Conservation (phyloP, 345 rosid species). For the Cardiospermum halicacabum region DNA sequence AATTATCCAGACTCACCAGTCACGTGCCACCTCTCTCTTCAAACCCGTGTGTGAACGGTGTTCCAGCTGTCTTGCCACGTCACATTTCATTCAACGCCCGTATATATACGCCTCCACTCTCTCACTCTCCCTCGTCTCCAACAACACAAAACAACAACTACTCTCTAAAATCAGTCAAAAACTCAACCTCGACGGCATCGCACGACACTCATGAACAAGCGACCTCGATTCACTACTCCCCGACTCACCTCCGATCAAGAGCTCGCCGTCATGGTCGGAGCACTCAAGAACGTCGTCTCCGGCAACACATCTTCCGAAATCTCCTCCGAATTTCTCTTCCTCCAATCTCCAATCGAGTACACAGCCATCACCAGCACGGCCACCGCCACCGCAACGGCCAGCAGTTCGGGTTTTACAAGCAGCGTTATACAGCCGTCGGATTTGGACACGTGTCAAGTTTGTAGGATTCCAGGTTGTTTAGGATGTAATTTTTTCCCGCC, state of each 20-base stretch:
- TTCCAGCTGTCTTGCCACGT: slow-evolving; percentile 17
- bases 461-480: slow-evolving; percentile 61
- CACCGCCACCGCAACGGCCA: slow-evolving; percentile 9
- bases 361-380: slow-evolving; percentile 12
- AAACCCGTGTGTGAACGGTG: slow-evolving; percentile 27
- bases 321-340: neutral
- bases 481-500: slow-evolving; percentile 81
- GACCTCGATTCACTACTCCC: slow-evolving; percentile 17
- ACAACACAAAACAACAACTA: too few relatives aligned
- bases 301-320: slow-evolving; percentile 17
- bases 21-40: slow-evolving; percentile 7
- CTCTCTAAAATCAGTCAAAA: too few relatives aligned
- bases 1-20: too few relatives aligned
- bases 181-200: too few relatives aligned
- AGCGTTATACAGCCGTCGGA: slow-evolving; percentile 25
- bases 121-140: too few relatives aligned
- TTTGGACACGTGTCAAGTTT: slow-evolving; percentile 53
- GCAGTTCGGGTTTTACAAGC: neutral
- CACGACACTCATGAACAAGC: slow-evolving; percentile 14
- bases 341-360: neutral
- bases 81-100: neutral
- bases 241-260: slow-evolving; percentile 59
- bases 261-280: slow-evolving; percentile 55
- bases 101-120: slow-evolving; percentile 17
- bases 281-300: slow-evolving; percentile 31